Evolutionary conservation across 257 asterid genomes (phyloP).

Genomic region (Eustoma russellianum): DNA sequence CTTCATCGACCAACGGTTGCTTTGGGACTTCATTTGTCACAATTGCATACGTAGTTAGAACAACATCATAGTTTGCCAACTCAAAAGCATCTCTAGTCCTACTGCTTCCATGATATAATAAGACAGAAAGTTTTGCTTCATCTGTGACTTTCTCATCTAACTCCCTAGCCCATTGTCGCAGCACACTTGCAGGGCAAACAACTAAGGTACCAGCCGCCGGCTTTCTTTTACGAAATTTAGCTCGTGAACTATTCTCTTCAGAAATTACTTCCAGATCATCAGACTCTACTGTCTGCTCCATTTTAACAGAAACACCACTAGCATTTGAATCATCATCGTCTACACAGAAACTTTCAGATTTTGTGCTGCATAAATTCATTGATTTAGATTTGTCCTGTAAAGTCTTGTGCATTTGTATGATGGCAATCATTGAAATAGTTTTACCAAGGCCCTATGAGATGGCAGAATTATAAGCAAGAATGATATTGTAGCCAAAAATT

Average conservation of each 20-base stretch:
- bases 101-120: slow-evolving; percentile 82
- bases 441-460: slow-evolving; percentile 87
- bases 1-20: slow-evolving; percentile 78
- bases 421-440: slow-evolving; percentile 90
- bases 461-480: slow-evolving; percentile 9
- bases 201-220: slow-evolving; percentile 90
- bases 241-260: slow-evolving; percentile 31
- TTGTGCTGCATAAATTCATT: slow-evolving; percentile 23
- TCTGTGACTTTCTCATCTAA: slow-evolving; percentile 66
- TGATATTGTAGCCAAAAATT: slow-evolving; percentile 6
- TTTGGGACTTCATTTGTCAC: slow-evolving; percentile 93
- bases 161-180: slow-evolving; percentile 95
- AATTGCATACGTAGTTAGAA: slow-evolving; percentile 86
- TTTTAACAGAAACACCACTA: slow-evolving; percentile 36
- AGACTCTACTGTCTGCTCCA: slow-evolving; percentile 24
- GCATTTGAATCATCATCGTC: slow-evolving; percentile 54
- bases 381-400: slow-evolving; percentile 45
- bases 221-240: slow-evolving; percentile 50
- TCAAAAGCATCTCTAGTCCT: slow-evolving; percentile 62
- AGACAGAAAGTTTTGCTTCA: slow-evolving; percentile 46
- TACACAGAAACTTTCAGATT: slow-evolving; percentile 65
- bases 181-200: slow-evolving; percentile 98
- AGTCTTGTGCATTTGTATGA: slow-evolving; percentile 59
- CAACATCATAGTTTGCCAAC: slow-evolving; percentile 77
- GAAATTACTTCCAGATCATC: slow-evolving; percentile 49